Conservation (phyloP, 2,329 filamentous ascomycete genomes). For the Clonostachys rhizophaga region DNA sequence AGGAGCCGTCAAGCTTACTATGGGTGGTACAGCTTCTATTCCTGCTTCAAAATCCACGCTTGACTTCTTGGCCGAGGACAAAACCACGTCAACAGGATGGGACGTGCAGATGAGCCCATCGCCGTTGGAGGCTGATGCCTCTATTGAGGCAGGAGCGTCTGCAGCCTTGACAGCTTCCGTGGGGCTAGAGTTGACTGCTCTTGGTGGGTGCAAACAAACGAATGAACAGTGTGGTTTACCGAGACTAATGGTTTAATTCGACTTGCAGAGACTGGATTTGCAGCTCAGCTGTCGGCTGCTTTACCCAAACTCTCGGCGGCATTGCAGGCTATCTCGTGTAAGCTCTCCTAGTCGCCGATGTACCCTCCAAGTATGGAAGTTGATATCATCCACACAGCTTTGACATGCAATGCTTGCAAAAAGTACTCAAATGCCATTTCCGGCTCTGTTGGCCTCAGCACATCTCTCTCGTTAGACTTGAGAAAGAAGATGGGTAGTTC, state of each 20-base stretch:
- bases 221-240: background rate
- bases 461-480: background rate
- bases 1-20: background rate
- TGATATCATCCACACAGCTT: background rate
- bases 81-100: background rate
- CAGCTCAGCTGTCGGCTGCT: background rate
- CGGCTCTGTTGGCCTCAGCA: background rate
- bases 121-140: background rate
- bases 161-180: background rate
- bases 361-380: background rate
- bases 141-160: background rate
- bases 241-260: background rate
- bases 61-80: constrained; percentile 1
- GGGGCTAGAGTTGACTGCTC: background rate
- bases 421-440: constrained; percentile 1
- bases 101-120: background rate
- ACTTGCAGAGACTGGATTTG: background rate
- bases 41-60: background rate
- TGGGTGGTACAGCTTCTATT: constrained; percentile 1
- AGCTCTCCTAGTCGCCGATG: background rate
- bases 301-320: background rate
- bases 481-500: background rate
- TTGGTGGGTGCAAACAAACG: background rate
- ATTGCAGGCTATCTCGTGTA: background rate
- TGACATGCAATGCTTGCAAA: constrained; percentile 1